Base-by-base conservation (phyloP, 179 eudicot species). In the Spergularia azorica region DNA sequence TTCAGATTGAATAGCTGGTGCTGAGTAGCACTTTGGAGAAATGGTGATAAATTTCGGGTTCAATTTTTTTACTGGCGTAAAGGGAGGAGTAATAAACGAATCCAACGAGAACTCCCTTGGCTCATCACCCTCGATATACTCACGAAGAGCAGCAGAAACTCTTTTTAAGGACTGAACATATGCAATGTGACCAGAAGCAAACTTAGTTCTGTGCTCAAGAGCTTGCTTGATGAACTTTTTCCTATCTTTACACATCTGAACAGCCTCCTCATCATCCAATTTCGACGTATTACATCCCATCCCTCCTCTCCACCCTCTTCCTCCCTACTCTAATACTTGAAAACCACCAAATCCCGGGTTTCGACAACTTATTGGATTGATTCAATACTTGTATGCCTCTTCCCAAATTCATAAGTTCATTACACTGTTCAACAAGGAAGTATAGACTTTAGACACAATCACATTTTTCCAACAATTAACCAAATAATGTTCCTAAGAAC, bases 211-310 rank as follows among this genome's bases (percentile, higher is more conserved):
- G 14, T 91, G 86, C 86, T 93, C 97, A 66, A 95, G 93, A 5
- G 98, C 98, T 86, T 93, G 93, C 78, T 90, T 91, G 43, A 95
- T 91, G 85, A 93, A 95, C 79, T 79, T 88, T 64, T 90, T 95
- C 9, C 98, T 78, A 74, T 95, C 97, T 71, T 89, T 95, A 76
- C 98, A 95, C 6, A 95, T 88, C 71, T 90, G 93, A 60, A 95
- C 97, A 5, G 90, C 94, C 84, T 93, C 98, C 83, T 93, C 98
- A 76, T 93, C 93, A 66, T 95, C 98, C 85, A 95, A 80, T 75
- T 91, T 95, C 5, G 98, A 95, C n/a, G 94, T 69, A 67, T 96
- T 93, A 88, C 98, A 95, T 85, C 98, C 98, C 98, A 95, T 92
- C 63, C 82, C 87, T 79, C 62, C 73, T 70, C 63, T 76, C 50